Conservation (phyloP, 2,329 filamentous ascomycete species). For the Stagonosporopsis chrysanthemi region DNA sequence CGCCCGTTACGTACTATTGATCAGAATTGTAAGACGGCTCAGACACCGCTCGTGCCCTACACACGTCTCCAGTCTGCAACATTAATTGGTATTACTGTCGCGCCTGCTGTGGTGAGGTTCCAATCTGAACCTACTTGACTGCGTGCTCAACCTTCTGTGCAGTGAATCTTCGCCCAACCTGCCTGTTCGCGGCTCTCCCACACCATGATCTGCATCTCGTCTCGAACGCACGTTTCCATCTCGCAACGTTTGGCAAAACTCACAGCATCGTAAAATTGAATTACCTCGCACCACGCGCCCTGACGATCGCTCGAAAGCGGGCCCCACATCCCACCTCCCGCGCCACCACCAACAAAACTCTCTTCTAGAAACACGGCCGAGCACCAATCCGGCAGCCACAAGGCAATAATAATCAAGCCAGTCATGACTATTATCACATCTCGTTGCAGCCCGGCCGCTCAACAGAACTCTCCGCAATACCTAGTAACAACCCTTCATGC, state of each 20-base stretch:
- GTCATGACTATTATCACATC: too few relatives aligned
- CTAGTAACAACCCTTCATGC: not conserved
- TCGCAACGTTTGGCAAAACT: not conserved
- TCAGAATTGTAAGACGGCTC: constrained; percentile 2
- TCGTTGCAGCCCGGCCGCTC: not conserved
- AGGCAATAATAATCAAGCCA: not conserved
- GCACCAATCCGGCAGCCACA: not conserved
- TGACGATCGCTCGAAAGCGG: constrained; percentile 3
- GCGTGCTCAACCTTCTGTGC: not conserved
- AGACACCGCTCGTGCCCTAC: not conserved
- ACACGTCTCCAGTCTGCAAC: not conserved
- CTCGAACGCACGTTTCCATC: not conserved
- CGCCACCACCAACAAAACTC: constrained; percentile 2
- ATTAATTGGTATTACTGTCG: not conserved
- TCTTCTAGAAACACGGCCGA: too few relatives aligned
- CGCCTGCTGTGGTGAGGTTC: constrained; percentile 1
- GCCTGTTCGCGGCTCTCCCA: not conserved
- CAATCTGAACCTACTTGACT: not conserved
- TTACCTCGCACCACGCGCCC: not conserved
- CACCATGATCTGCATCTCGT: not conserved
- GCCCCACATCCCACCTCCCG: constrained; percentile 14
- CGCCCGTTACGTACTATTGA: constrained; percentile 2
- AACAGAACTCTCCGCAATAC: not conserved
- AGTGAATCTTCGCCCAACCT: not conserved
- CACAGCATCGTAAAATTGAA: not conserved